Conservation (phyloP, 2,329 filamentous ascomycete genomes). For the Botryotinia globosa region DNA sequence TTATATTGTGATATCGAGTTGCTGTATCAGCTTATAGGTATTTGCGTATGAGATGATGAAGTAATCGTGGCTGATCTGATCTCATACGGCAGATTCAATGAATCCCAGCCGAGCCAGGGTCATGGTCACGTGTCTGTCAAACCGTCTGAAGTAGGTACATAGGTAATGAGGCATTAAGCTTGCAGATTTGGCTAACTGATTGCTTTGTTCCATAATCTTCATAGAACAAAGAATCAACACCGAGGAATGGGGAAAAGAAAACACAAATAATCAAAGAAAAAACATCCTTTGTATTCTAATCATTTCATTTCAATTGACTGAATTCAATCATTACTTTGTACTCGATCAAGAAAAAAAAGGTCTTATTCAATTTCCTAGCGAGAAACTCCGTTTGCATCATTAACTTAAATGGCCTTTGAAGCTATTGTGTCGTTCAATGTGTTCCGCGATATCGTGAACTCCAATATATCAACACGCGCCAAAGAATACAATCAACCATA, state of each 20-base stretch:
- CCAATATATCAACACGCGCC: constrained; percentile 16
- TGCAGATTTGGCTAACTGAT: background rate
- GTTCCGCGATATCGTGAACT: constrained; percentile 19
- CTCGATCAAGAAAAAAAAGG: background rate
- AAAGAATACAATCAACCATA: constrained; percentile 20
- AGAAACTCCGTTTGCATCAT: constrained; percentile 20
- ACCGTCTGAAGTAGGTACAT: background rate
- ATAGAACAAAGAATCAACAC: background rate
- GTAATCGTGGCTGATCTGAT: background rate
- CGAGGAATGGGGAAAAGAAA: background rate
- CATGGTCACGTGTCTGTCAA: background rate
- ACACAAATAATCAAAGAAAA: background rate
- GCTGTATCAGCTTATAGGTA: background rate
- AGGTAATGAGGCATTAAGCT: constrained; percentile 2
- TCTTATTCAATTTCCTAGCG: constrained; percentile 1
- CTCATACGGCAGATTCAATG: too few species aligned
- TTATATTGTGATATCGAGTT: background rate
- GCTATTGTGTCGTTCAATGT: constrained; percentile 16
- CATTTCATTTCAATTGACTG: background rate
- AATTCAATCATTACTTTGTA: constrained; percentile 14
- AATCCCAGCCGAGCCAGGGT: too few species aligned
- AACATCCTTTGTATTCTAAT: background rate
- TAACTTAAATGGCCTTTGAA: constrained; percentile 19
- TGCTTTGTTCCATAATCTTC: background rate
- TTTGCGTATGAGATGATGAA: background rate